A percentile compares a stretch with the other conserved stretches of the same genome.
These are phyloP conservation scores for Albophoma yamanashiensis DNA, from an alignment of 2,329 filamentous ascomycete genomes.

Conservation along the genomic window DNA sequence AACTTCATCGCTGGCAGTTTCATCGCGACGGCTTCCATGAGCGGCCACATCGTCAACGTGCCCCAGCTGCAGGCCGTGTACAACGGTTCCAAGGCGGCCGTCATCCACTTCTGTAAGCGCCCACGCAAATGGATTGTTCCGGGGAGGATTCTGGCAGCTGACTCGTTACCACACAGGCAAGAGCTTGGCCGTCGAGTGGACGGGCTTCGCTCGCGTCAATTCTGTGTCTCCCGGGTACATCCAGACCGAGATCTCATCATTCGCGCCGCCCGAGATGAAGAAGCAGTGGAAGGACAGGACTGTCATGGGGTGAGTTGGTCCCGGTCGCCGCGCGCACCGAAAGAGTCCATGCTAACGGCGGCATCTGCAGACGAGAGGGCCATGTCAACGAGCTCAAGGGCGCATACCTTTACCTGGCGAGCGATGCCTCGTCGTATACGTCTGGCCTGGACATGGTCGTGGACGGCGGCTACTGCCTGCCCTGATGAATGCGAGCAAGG, in stretches of 20 bases:
- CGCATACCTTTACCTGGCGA: slow-evolving; percentile 70
- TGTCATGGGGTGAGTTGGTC: slow-evolving; percentile 52
- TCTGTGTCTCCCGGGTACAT: slow-evolving; percentile 68
- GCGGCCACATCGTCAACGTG: slow-evolving; percentile 66
- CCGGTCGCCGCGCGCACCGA: background rate
- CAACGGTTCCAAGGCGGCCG: slow-evolving; percentile 60
- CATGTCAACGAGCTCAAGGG: slow-evolving; percentile 69
- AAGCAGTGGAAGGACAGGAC: slow-evolving; percentile 68
- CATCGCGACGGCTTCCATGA: slow-evolving; percentile 70
- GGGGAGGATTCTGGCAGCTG: background rate
- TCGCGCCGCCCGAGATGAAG: slow-evolving; percentile 56
- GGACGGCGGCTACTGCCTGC: slow-evolving; percentile 60
- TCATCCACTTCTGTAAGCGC: slow-evolving; percentile 47
- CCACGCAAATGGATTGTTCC: background rate
- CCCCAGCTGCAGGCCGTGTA: slow-evolving; percentile 67
- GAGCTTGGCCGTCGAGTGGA: slow-evolving; percentile 67
- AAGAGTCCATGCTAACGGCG: background rate
- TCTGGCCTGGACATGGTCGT: slow-evolving; percentile 65
- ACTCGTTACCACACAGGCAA: slow-evolving; percentile 23
- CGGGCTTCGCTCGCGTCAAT: slow-evolving; percentile 63
- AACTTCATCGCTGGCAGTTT: slow-evolving; percentile 57
- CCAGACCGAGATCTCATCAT: slow-evolving; percentile 59
- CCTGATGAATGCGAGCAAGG: slow-evolving; percentile 18
- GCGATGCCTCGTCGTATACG: slow-evolving; percentile 73
- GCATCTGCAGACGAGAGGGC: slow-evolving; percentile 48